Evolutionary conservation across 148 eudicot genomes (phyloP).

Genomic region (Oxyria digyna): DNA sequence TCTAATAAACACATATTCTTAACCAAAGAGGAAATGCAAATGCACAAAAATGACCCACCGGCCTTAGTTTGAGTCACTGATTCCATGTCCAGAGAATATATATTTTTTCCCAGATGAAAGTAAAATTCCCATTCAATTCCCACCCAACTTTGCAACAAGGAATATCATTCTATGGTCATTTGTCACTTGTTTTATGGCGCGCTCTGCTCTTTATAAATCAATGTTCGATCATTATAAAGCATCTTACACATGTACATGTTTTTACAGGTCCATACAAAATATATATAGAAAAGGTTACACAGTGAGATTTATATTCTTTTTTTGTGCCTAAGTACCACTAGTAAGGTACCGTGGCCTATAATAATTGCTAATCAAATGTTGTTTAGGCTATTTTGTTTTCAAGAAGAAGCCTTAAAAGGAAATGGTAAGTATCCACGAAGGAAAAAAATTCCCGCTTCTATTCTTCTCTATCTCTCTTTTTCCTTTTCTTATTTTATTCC

Average conservation of each 20-base stretch:
- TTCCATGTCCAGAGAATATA: neutral
- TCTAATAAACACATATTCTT: neutral
- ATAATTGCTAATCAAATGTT: neutral
- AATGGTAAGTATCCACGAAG: neutral
- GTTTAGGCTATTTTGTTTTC: conserved; percentile 1
- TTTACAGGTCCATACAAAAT: neutral
- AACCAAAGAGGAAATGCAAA: neutral
- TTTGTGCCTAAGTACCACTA: neutral
- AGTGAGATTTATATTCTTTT: neutral
- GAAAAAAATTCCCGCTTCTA: neutral
- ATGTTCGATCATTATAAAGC: conserved; percentile 3
- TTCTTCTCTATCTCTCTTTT: neutral
- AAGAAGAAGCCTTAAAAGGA: conserved; percentile 8
- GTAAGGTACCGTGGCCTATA: neutral
- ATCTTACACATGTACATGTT: conserved; percentile 8
- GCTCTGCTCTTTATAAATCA: too few relatives aligned
- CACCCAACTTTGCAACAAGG: conserved; percentile 7
- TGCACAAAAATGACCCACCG: neutral
- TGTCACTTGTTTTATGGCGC: conserved; percentile 5
- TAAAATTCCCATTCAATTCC: conserved; percentile 1
- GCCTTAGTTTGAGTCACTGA: conserved; percentile 2
- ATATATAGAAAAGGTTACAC: neutral
- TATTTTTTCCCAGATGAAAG: neutral
- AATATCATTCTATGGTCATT: conserved; percentile 10
- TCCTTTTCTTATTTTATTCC: too few relatives aligned